These are phyloP conservation scores for Verticillium isaacii DNA, from an alignment of 2,329 filamentous ascomycete genomes.

Conservation along the genomic window DNA sequence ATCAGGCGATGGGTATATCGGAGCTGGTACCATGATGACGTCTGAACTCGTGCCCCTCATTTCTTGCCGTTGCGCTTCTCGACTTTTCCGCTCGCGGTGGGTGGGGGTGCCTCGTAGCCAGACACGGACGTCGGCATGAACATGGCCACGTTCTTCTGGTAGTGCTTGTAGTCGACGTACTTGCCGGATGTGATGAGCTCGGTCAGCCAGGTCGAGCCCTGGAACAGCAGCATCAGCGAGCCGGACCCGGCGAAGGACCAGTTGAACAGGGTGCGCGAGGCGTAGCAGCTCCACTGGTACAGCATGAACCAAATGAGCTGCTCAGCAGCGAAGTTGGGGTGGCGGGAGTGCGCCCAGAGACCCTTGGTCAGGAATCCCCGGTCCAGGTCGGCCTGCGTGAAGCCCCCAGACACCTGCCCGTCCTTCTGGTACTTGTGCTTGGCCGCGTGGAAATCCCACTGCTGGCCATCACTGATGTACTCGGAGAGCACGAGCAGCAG, in stretches of 20 bases:
- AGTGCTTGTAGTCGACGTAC: slow-evolving; percentile 82
- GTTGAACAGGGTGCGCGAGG: slow-evolving; percentile 65
- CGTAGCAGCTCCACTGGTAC: slow-evolving; percentile 83
- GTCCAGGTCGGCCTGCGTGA: slow-evolving; percentile 71
- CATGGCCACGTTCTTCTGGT: slow-evolving; percentile 76
- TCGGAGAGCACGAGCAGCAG: slow-evolving; percentile 58
- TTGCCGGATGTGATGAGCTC: slow-evolving; percentile 76
- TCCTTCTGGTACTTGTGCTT: slow-evolving; percentile 72
- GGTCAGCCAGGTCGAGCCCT: slow-evolving; percentile 83
- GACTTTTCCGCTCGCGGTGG: slow-evolving; percentile 46
- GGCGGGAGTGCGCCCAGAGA: slow-evolving; percentile 81
- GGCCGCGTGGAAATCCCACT: slow-evolving; percentile 84
- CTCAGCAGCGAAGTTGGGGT: slow-evolving; percentile 93
- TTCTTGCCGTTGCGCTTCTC: slow-evolving; percentile 24
- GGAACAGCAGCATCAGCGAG: slow-evolving; percentile 75
- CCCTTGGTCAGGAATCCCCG: slow-evolving; percentile 83
- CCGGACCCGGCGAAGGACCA: slow-evolving; percentile 72
- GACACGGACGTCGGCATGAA: slow-evolving; percentile 63
- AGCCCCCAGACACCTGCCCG: slow-evolving; percentile 63
- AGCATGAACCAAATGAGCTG: slow-evolving; percentile 84
- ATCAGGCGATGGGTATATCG: neutral
- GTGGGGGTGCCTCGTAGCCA: slow-evolving; percentile 34
- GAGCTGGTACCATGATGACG: neutral
- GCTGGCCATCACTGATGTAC: slow-evolving; percentile 83
- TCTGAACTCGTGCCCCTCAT: neutral